Evolutionary conservation across 1,284 basidiomycete genomes (phyloP), one percentile per base, ranked within the genome.

Genomic region (Ceratobasidium sp.): DNA sequence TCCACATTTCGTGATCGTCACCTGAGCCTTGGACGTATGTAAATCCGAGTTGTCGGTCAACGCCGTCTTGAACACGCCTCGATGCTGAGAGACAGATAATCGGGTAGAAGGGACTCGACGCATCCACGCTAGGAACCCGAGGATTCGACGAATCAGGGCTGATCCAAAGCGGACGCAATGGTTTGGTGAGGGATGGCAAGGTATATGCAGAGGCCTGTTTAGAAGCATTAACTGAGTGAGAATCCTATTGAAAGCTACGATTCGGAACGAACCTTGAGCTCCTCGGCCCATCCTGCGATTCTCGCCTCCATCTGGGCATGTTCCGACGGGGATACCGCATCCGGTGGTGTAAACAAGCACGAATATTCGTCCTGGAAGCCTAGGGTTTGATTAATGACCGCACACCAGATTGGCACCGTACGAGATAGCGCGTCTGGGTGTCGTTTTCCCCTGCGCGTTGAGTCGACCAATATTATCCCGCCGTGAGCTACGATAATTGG

Each of bases 331-430:
- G 80, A 77, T 30, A 84, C 81, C 0, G 80, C 77, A 32, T 74
- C 84, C 82, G 89, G 88, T 3, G 91, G 87, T 0, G 91, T 93
- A 77, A 89, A 89, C 2, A 95, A 82, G 0, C 79, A 77, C 0
- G 89, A 91, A 2, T 78, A 67, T 0, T 72, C 74, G n/a, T 75
- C 75, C 75, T 77, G 75, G 73, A 23, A 76, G 72, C n/a, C 73
- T 16, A 91, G 77, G 0, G 94, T 94, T 8, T 88, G 85, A 78
- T 98, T 98, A 76, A 98, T 84, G 1, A 97, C 94, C 1, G 93
- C 85, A 80, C 97, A 98, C 97, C 97, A 99, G 57, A 96, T 93
- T 0, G 97, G 96, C 0, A 98, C 87, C 0, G 97, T 98, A 80
- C 98, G 98, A 5, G 93, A 93, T 0, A 98, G 84, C 0, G 96